Evolutionary conservation across 2,329 filamentous ascomycete genomes (phyloP).

Genomic region (Alternaria triticina): DNA sequence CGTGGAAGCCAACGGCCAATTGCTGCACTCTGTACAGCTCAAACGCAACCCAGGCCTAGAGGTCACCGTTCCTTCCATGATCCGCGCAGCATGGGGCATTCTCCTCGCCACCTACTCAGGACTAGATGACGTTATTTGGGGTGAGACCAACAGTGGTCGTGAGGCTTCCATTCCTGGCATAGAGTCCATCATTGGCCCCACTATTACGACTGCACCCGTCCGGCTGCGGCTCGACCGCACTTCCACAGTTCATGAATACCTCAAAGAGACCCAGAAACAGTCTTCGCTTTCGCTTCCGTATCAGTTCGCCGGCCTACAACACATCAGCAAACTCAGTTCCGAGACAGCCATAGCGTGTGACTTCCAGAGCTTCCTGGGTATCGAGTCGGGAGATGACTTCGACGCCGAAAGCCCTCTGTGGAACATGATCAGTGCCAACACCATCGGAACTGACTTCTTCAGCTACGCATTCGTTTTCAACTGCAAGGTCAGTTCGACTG

Average conservation of each 20-base stretch:
- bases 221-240: constrained; percentile 49
- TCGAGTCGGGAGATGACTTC: constrained; percentile 42
- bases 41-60: constrained; percentile 28
- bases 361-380: constrained; percentile 56
- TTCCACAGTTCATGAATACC: constrained; percentile 30
- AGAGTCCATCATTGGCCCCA: constrained; percentile 50
- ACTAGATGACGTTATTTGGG: constrained; percentile 57
- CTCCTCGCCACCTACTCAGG: constrained; percentile 55
- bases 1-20: constrained; percentile 37
- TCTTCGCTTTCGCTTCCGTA: constrained; percentile 38
- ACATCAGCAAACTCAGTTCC: constrained; percentile 48
- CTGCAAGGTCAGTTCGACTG: constrained; percentile 29
- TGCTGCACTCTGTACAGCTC: constrained; percentile 27
- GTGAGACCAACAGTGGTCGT: constrained; percentile 48
- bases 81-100: constrained; percentile 56
- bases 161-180: constrained; percentile 46
- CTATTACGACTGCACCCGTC: constrained; percentile 51
- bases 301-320: constrained; percentile 55
- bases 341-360: constrained; percentile 54
- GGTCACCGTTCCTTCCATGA: constrained; percentile 45
- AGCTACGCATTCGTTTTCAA: constrained; percentile 46
- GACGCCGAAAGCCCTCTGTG: constrained; percentile 38
- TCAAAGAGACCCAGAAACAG: constrained; percentile 36
- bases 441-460: constrained; percentile 45
- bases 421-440: constrained; percentile 41